A percentile compares a stretch with the other conserved stretches of the same genome.
phyloP scores from a whole-genome alignment of 495 filamentous ascomycete species.

The Ramalina intermedia region DNA sequence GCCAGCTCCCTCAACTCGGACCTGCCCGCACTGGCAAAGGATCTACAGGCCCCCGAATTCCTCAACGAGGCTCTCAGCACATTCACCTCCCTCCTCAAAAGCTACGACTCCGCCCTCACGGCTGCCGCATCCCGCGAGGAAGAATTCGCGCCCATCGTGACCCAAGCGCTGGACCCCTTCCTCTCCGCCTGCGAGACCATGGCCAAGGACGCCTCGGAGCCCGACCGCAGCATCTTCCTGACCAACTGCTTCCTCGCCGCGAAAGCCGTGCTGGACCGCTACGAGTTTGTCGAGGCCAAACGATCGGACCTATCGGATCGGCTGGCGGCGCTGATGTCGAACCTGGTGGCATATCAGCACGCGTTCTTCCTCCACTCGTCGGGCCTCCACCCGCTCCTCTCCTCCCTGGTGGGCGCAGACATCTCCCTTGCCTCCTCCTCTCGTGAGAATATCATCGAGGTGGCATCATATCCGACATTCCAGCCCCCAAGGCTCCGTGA shows the following conservation, averaged over 20 bases:
- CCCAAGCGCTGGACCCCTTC: slow-evolving; percentile 76
- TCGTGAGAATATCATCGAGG: slow-evolving; percentile 29
- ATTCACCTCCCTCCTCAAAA: slow-evolving; percentile 61
- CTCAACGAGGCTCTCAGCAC: slow-evolving; percentile 65
- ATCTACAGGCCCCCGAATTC: slow-evolving; percentile 73
- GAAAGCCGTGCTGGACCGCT: slow-evolving; percentile 25
- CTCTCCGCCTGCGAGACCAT: slow-evolving; percentile 58
- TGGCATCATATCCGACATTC: slow-evolving; percentile 43
- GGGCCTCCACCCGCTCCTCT: slow-evolving; percentile 55
- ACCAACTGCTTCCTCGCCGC: slow-evolving; percentile 64
- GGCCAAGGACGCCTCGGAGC: slow-evolving; percentile 40
- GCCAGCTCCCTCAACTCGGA: slow-evolving; percentile 59
- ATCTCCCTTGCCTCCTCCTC: slow-evolving; percentile 20
- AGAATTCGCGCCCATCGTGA: slow-evolving; percentile 68
- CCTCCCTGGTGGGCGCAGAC: slow-evolving; percentile 40
- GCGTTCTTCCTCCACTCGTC: slow-evolving; percentile 58
- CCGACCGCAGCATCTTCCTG: slow-evolving; percentile 56
- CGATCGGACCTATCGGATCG: slow-evolving; percentile 12
- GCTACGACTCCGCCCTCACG: slow-evolving; percentile 66
- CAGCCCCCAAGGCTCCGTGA: slow-evolving; percentile 45
- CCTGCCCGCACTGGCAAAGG: slow-evolving; percentile 44
- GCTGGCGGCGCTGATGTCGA: slow-evolving; percentile 22
- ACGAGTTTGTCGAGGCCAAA: slow-evolving; percentile 23
- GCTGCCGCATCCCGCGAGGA: slow-evolving; percentile 35
- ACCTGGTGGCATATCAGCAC: slow-evolving; percentile 46